Percentiles rank a stretch among this genome's conserved stretches.
Evolutionary conservation across 352 stramenopile species (phyloP).

Genomic region (Thalassiosira delicatula): DNA sequence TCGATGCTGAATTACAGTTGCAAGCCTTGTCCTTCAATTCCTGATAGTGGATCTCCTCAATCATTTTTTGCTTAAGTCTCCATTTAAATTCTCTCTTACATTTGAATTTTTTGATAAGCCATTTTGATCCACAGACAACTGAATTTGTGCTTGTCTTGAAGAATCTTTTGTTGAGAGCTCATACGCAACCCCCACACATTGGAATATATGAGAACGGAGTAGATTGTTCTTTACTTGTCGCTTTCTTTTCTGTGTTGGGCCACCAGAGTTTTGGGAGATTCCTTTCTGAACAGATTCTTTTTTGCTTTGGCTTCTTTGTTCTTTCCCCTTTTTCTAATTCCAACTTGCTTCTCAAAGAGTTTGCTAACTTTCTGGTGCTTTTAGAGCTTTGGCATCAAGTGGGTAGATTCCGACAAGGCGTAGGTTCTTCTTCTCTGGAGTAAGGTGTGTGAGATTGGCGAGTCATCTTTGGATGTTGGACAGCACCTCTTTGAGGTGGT

Average conservation of each 20-base stretch:
- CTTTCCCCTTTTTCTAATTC: not conserved
- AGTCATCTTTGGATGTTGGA: not conserved
- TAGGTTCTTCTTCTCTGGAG: not conserved
- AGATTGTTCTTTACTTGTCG: slow-evolving; percentile 18
- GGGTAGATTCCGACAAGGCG: slow-evolving; percentile 11
- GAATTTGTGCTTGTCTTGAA: no score
- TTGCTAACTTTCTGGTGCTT: not conserved
- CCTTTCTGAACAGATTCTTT: not conserved
- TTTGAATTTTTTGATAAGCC: slow-evolving; percentile 27
- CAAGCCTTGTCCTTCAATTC: not conserved
- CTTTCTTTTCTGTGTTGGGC: no score
- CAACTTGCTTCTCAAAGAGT: not conserved
- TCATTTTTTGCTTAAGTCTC: slow-evolving; percentile 37
- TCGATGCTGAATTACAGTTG: not conserved
- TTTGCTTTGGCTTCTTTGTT: not conserved
- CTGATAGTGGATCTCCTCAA: slow-evolving; percentile 5
- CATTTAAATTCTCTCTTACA: slow-evolving; percentile 35
- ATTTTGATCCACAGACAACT: slow-evolving; percentile 21
- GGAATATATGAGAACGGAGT: slow-evolving; percentile 48
- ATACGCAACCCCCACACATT: no score
- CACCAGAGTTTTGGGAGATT: no score
- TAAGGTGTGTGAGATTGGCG: not conserved
- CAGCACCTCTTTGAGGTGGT: slow-evolving; percentile 34
- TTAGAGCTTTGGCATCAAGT: not conserved
- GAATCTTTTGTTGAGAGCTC: no score